A percentile compares a stretch with the other conserved stretches of the same genome.
Conservation (phyloP, 805 yeast genomes). For the Saccharomycopsis selenospora region DNA sequence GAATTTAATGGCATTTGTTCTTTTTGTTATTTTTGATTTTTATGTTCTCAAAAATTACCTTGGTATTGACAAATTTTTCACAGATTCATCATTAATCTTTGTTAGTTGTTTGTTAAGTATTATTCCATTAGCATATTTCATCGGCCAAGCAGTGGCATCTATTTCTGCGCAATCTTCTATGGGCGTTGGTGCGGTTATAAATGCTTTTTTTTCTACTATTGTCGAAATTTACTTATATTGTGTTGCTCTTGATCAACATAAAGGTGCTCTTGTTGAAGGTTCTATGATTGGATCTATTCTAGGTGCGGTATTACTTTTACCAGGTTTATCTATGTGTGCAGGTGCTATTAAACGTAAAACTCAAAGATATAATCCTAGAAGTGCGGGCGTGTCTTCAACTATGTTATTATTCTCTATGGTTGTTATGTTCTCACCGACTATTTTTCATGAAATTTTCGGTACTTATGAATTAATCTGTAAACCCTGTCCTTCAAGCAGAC, state of each 20-base stretch:
- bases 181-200: slow-evolving; percentile 98
- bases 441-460: slow-evolving; percentile 85
- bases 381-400: slow-evolving; percentile 96
- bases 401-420: slow-evolving; percentile 87
- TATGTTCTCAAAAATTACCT: slow-evolving; percentile 49
- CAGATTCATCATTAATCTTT: slow-evolving; percentile 63
- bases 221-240: slow-evolving; percentile 91
- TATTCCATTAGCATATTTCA: slow-evolving; percentile 90
- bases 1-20: slow-evolving; percentile 70
- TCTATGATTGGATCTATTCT: slow-evolving; percentile 88
- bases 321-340: slow-evolving; percentile 96
- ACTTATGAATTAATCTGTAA: slow-evolving; percentile 70
- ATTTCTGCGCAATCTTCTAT: slow-evolving; percentile 97
- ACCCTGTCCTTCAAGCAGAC: slow-evolving; percentile 42
- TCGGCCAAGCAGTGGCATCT: slow-evolving; percentile 99
- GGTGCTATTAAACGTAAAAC: slow-evolving; percentile 92
- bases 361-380: slow-evolving; percentile 89
- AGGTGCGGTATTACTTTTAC: slow-evolving; percentile 85
- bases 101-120: slow-evolving; percentile 73
- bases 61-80: slow-evolving; percentile 36
- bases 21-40: slow-evolving; percentile 76
- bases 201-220: slow-evolving; percentile 93
- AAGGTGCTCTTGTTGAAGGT: slow-evolving; percentile 90
- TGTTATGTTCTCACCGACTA: slow-evolving; percentile 88
- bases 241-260: slow-evolving; percentile 79